Conservation (phyloP, 306 rosid species). For the Quercus robur region DNA sequence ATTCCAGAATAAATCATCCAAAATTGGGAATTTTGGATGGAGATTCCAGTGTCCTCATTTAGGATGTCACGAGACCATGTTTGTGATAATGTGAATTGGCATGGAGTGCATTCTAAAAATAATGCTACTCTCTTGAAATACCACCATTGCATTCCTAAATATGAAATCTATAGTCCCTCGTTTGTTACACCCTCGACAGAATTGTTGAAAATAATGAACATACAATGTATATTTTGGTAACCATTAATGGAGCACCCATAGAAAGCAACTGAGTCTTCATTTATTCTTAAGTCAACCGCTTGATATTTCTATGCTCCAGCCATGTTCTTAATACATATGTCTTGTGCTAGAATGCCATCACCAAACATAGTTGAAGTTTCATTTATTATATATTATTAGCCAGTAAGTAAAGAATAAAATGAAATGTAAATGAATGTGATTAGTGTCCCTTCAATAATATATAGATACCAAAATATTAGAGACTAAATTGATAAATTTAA, state of each 20-base stretch:
- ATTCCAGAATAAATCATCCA: slow-evolving; percentile 45
- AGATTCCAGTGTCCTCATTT: slow-evolving; percentile 68
- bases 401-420: too few species aligned
- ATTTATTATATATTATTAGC: too few species aligned
- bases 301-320: slow-evolving; percentile 72
- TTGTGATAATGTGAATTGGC: slow-evolving; percentile 62
- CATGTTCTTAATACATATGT: slow-evolving; percentile 54
- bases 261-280: slow-evolving; percentile 60
- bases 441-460: too few species aligned
- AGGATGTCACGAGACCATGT: slow-evolving; percentile 53
- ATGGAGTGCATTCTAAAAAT: slow-evolving; percentile 46
- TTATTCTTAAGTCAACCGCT: slow-evolving; percentile 68
- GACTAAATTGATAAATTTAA: too few species aligned
- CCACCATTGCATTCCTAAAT: slow-evolving; percentile 74
- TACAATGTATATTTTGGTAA: slow-evolving; percentile 65
- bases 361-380: slow-evolving; percentile 56
- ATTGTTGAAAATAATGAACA: slow-evolving; percentile 72
- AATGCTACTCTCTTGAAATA: slow-evolving; percentile 54
- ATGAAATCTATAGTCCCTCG: slow-evolving; percentile 65
- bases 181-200: slow-evolving; percentile 73
- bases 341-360: slow-evolving; percentile 76
- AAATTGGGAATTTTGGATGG: slow-evolving; percentile 61
- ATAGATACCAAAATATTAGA: too few species aligned
- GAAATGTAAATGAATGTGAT: too few species aligned
- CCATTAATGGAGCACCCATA: slow-evolving; percentile 58